Percentiles rank a stretch among this genome's conserved stretches.
phyloP scores from a whole-genome alignment of 2,329 filamentous ascomycete species.

The Botrytis galanthina region DNA sequence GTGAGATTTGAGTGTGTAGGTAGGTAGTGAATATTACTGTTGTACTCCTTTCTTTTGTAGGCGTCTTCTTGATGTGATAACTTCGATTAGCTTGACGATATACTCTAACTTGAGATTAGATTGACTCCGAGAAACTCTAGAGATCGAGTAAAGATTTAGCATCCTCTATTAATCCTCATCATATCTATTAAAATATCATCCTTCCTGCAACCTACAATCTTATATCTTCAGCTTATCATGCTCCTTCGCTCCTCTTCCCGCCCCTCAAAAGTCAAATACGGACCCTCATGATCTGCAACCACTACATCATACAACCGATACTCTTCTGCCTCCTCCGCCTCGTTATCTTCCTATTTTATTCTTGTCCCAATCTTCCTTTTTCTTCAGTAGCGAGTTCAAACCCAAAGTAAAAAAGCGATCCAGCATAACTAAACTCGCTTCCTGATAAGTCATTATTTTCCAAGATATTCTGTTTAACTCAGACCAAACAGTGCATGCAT shows the following conservation, averaged over 20 bases:
- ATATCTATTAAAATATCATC: not conserved
- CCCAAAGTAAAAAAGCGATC: not conserved
- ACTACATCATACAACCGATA: not conserved
- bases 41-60: too few species aligned
- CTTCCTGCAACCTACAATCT: not conserved
- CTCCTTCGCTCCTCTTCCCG: not conserved
- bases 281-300: not conserved
- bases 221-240: fast-evolving
- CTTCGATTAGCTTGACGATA: too few species aligned
- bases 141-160: not conserved
- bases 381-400: not conserved
- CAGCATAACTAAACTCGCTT: not conserved
- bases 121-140: not conserved
- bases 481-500: not conserved
- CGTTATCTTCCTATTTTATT: fast-evolving
- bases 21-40: too few species aligned
- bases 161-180: not conserved
- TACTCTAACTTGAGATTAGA: too few species aligned
- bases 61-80: too few species aligned
- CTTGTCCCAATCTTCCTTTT: not conserved
- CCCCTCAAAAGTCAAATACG: not conserved
- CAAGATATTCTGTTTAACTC: not conserved
- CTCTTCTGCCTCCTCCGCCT: not conserved
- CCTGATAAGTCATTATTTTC: not conserved
- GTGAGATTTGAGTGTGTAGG: too few species aligned